These are phyloP conservation scores for Chrysoporthe austroafricana DNA, from an alignment of 2,329 filamentous ascomycete genomes.

Conservation along the genomic window DNA sequence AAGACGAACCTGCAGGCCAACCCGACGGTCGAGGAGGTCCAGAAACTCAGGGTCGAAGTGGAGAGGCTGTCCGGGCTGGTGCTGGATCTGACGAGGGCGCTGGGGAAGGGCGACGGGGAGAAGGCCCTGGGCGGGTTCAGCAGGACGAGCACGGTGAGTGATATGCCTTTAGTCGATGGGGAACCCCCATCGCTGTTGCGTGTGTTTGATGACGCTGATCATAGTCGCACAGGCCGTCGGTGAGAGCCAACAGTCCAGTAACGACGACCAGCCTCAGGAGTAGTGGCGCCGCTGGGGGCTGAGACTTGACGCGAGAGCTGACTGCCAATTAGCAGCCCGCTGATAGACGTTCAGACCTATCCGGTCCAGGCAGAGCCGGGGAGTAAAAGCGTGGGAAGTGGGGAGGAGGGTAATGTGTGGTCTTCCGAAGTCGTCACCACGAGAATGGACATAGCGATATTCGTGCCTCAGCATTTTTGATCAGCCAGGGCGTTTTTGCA, in stretches of 20 bases:
- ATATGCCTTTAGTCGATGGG: background rate
- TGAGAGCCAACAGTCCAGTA: constrained; percentile 18
- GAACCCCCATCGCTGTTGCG: background rate
- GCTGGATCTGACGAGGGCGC: constrained; percentile 33
- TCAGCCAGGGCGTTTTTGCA: background rate
- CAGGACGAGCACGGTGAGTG: constrained; percentile 27
- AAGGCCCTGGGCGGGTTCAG: constrained; percentile 20
- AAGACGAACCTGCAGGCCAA: constrained; percentile 85
- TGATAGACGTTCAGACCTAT: background rate
- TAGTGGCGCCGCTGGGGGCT: background rate
- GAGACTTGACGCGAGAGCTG: background rate
- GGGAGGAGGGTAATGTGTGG: background rate
- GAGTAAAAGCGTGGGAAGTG: background rate
- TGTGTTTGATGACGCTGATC: background rate
- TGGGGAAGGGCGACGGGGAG: constrained; percentile 27
- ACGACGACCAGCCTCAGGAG: constrained; percentile 6
- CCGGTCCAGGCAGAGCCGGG: background rate
- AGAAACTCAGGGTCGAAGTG: constrained; percentile 61
- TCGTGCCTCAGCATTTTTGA: background rate
- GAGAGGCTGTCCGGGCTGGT: constrained; percentile 59
- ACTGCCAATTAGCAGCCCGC: too few species aligned
- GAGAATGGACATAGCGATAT: background rate
- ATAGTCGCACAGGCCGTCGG: constrained; percentile 11
- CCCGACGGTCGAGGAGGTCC: constrained; percentile 71
- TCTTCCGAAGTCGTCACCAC: background rate